These are phyloP conservation scores for Neospora caninum DNA, from an alignment of 169 alveolate genomes.

Conservation along the genomic window DNA sequence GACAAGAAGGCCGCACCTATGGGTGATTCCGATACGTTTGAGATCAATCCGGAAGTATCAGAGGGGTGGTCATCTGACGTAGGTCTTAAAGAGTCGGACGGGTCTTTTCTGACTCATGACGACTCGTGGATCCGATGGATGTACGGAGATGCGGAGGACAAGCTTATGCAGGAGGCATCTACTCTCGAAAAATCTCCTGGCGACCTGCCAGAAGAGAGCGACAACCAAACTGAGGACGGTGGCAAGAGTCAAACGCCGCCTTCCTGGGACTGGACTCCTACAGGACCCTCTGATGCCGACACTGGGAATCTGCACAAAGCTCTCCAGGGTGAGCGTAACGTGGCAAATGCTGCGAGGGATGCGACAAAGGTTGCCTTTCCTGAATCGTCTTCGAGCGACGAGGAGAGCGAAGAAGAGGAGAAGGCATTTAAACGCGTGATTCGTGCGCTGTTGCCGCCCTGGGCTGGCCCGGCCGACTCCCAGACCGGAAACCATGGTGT, in stretches of 20 bases:
- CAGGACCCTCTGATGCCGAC: neutral
- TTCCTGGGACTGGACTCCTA: no score
- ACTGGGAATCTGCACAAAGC: neutral
- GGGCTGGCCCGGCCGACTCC: neutral
- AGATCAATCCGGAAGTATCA: no score
- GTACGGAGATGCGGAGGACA: slow-evolving; percentile 2
- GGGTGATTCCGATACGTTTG: no score
- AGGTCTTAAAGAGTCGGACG: no score
- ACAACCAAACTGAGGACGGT: no score
- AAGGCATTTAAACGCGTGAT: neutral
- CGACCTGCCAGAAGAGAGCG: neutral
- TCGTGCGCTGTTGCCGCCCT: neutral
- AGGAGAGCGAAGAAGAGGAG: neutral
- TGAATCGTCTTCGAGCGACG: neutral
- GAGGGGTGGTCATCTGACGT: no score
- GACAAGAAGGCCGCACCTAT: no score
- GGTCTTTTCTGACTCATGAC: no score
- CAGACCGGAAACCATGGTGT: no score
- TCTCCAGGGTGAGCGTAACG: neutral
- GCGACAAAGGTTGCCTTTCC: neutral
- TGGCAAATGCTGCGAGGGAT: neutral
- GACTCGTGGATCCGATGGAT: neutral
- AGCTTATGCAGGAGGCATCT: neutral
- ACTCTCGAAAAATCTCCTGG: neutral
- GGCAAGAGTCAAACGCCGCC: no score